Conservation (phyloP, 257 asterid species). For the Leonotis leonurus region DNA sequence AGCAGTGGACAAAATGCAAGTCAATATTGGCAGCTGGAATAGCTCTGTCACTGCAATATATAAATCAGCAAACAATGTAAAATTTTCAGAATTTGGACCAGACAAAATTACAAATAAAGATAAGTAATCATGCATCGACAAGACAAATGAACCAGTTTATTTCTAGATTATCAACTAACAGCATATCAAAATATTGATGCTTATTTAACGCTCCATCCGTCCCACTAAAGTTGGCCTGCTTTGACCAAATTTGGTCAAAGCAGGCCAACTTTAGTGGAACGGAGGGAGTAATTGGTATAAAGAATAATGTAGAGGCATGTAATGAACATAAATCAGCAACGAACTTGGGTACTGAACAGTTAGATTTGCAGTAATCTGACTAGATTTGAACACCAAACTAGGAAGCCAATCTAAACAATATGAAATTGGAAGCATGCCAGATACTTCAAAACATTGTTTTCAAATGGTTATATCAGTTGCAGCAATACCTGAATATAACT, state of each 20-base stretch:
- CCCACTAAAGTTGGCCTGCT: no score
- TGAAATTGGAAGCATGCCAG: background rate
- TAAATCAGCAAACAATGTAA: constrained; percentile 13
- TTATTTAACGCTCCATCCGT: no score
- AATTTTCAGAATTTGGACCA: background rate
- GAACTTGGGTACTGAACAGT: no score
- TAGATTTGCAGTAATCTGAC: background rate
- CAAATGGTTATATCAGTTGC: background rate
- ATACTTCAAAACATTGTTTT: background rate
- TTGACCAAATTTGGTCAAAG: no score
- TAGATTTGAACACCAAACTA: background rate
- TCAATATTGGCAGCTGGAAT: constrained; percentile 74
- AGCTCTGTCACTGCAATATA: constrained; percentile 67
- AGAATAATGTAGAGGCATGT: background rate
- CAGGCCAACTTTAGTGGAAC: no score
- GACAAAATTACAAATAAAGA: background rate
- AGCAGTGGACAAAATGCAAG: constrained; percentile 92
- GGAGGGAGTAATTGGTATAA: background rate
- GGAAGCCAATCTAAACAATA: background rate
- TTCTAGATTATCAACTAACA: background rate
- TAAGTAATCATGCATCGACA: background rate
- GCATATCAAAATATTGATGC: background rate
- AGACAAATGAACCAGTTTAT: background rate
- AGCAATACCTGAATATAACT: background rate
- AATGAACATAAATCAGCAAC: background rate